These are phyloP conservation scores for Aspergillus heteromorphus DNA, from an alignment of 495 filamentous ascomycete genomes.

Conservation along the genomic window DNA sequence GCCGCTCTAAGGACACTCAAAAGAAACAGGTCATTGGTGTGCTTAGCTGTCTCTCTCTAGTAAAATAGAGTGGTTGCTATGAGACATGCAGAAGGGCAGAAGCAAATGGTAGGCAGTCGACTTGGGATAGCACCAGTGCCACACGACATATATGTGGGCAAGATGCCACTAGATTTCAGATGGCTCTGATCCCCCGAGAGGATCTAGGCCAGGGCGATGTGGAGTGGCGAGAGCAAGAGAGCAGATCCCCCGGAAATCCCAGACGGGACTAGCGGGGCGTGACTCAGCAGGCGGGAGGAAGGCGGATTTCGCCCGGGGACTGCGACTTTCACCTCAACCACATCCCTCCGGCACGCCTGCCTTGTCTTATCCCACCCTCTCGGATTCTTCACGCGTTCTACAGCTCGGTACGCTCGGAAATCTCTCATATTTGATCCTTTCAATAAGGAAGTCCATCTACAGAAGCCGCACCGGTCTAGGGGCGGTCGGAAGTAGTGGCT, in stretches of 20 bases:
- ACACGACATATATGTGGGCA: too few relatives aligned
- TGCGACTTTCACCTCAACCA: slow-evolving; percentile 39
- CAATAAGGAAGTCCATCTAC: slow-evolving; percentile 8
- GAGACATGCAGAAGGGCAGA: too few relatives aligned
- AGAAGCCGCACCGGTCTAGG: slow-evolving; percentile 2
- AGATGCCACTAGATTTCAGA: too few relatives aligned
- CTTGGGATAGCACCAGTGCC: too few relatives aligned
- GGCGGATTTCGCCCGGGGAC: slow-evolving; percentile 40
- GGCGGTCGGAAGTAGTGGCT: slow-evolving; percentile 11
- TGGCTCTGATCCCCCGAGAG: too few relatives aligned
- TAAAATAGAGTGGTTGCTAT: too few relatives aligned
- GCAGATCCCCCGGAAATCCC: slow-evolving; percentile 1
- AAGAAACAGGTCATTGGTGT: too few relatives aligned
- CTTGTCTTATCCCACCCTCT: slow-evolving; percentile 8
- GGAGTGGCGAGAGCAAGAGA: not conserved
- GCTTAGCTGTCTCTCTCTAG: too few relatives aligned
- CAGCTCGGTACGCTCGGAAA: not conserved
- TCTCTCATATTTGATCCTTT: not conserved
- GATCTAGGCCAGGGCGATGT: too few relatives aligned
- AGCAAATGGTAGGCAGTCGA: too few relatives aligned
- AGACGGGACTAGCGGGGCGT: slow-evolving; percentile 18
- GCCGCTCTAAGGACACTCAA: too few relatives aligned
- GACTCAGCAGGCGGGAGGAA: slow-evolving; percentile 35
- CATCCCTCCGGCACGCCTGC: slow-evolving; percentile 26
- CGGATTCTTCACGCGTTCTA: not conserved